Conservation (phyloP, 495 filamentous ascomycete species). For the Penicillium psychrofluorescens region DNA sequence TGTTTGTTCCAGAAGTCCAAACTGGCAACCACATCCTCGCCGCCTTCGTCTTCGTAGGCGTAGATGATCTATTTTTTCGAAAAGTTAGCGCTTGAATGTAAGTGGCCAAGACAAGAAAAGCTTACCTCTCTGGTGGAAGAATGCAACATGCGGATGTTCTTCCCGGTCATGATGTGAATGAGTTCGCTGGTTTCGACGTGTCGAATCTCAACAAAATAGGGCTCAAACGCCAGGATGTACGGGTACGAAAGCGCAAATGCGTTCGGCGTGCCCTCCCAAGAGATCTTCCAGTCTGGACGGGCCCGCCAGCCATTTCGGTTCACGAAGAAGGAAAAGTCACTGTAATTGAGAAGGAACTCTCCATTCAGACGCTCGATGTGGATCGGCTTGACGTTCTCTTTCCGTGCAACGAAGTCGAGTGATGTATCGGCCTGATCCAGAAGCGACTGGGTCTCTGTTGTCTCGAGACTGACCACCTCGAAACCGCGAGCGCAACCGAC, state of each 20-base stretch:
- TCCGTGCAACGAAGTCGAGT: constrained; percentile 88
- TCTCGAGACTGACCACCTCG: constrained; percentile 95
- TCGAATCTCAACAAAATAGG: constrained; percentile 96
- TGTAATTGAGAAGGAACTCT: constrained; percentile 97
- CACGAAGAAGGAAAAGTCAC: constrained; percentile 97
- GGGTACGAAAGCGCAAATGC: constrained; percentile 89
- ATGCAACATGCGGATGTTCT: constrained; percentile 95
- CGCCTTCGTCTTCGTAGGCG: constrained; percentile 91
- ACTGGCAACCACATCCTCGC: constrained; percentile 87
- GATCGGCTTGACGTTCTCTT: constrained; percentile 91
- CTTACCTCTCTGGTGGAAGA: constrained; percentile 91
- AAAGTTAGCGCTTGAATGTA: not conserved
- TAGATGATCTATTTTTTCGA: constrained; percentile 65
- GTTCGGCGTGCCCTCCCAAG: constrained; percentile 91
- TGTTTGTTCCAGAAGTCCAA: constrained; percentile 91
- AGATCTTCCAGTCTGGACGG: constrained; percentile 90
- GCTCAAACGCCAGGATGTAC: constrained; percentile 96
- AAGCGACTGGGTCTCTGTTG: constrained; percentile 91
- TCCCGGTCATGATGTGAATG: constrained; percentile 90
- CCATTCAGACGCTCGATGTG: constrained; percentile 94
- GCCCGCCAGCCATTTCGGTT: constrained; percentile 98
- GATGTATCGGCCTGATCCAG: constrained; percentile 98
- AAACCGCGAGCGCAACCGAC: constrained; percentile 93
- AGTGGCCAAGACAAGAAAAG: not conserved
- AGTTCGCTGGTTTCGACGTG: constrained; percentile 85